These are phyloP conservation scores for Gastrolobium bilobum DNA, from an alignment of 306 rosid genomes.

Conservation along the genomic window DNA sequence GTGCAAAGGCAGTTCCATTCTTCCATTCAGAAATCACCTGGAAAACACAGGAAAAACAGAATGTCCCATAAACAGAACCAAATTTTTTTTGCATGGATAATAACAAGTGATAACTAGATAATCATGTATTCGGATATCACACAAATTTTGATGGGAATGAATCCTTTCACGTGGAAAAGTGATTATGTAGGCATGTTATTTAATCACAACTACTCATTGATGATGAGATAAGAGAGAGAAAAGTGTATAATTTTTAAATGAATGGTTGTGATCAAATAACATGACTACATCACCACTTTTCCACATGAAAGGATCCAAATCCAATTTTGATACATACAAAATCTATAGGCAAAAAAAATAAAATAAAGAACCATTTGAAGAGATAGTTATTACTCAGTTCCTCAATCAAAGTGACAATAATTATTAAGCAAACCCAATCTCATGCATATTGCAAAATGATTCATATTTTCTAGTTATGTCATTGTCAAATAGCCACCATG, in stretches of 20 bases:
- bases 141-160: not conserved
- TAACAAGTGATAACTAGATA: not conserved
- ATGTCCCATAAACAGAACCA: constrained; percentile 18
- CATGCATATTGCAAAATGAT: not conserved
- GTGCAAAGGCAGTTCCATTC: constrained; percentile 42
- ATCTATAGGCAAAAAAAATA: not conserved
- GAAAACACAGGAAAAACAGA: constrained; percentile 28
- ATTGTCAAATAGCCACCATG: too few relatives aligned
- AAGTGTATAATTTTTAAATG: too few relatives aligned
- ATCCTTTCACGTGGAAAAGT: too few relatives aligned
- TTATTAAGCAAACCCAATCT: not conserved
- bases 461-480: not conserved
- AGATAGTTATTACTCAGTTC: constrained; percentile 3
- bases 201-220: too few relatives aligned
- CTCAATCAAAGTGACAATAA: not conserved
- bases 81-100: not conserved
- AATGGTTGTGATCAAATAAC: too few relatives aligned
- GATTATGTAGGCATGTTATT: too few relatives aligned
- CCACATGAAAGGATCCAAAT: too few relatives aligned
- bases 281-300: too few relatives aligned
- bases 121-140: not conserved
- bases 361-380: not conserved
- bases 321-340: not conserved
- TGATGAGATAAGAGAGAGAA: too few relatives aligned
- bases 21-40: constrained; percentile 65